A percentile compares a stretch with the other conserved stretches of the same genome.
These are phyloP conservation scores for Aureobasidium musti DNA, from an alignment of 2,329 filamentous ascomycete species.

Conservation along the genomic window DNA sequence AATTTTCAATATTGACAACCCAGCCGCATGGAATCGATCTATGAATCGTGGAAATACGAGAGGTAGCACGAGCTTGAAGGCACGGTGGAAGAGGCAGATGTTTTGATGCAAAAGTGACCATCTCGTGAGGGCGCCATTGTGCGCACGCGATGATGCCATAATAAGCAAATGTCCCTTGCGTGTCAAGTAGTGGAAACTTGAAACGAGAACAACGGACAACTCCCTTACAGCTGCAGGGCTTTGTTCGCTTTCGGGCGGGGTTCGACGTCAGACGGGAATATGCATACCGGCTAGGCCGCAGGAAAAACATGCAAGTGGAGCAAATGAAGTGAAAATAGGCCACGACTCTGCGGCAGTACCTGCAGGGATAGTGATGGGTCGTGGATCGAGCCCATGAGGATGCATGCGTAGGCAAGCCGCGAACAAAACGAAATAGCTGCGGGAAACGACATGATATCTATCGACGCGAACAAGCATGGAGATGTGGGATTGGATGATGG, in stretches of 20 bases:
- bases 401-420: constrained; percentile 10
- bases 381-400: constrained; percentile 8
- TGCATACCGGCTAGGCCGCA: constrained; percentile 8
- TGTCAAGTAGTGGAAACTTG: constrained; percentile 24
- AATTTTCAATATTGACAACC: constrained; percentile 19
- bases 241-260: constrained; percentile 15
- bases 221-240: constrained; percentile 25
- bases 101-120: not conserved
- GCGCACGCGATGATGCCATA: constrained; percentile 22
- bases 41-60: constrained; percentile 9
- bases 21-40: constrained; percentile 18
- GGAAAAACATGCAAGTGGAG: constrained; percentile 20
- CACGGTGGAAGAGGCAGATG: not conserved
- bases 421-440: constrained; percentile 9
- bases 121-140: not conserved
- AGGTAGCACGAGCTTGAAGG: constrained; percentile 3
- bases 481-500: constrained; percentile 3
- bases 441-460: constrained; percentile 10
- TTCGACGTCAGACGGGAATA: constrained; percentile 14
- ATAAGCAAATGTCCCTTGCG: constrained; percentile 22
- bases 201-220: constrained; percentile 23
- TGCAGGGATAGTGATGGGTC: constrained; percentile 27
- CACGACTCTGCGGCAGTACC: constrained; percentile 26
- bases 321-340: constrained; percentile 18
- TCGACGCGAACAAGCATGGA: constrained; percentile 9